A percentile compares a stretch with the other conserved stretches of the same genome.
Evolutionary conservation across 257 asterid genomes (phyloP).

Genomic region (Solanum ossicruentum): DNA sequence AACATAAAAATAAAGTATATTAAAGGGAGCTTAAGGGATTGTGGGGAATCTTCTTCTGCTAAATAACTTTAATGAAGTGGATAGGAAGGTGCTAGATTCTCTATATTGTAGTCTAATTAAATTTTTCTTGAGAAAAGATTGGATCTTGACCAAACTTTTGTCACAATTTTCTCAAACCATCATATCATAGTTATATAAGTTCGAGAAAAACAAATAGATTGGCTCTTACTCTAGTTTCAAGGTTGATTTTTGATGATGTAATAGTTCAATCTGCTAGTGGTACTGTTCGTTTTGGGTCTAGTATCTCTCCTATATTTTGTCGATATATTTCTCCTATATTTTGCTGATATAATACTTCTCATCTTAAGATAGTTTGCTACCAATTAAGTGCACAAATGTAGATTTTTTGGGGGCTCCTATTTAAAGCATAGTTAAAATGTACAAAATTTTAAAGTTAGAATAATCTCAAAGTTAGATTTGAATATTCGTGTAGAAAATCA

Average conservation of each 20-base stretch:
- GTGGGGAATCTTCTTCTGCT: conserved; percentile 75
- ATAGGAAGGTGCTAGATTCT: conserved; percentile 69
- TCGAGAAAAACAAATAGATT: background rate
- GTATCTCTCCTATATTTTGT: no score
- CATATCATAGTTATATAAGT: background rate
- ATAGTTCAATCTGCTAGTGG: no score
- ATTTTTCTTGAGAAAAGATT: conserved; percentile 9
- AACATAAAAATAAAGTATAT: conserved; percentile 17
- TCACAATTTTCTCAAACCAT: background rate
- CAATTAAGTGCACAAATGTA: background rate
- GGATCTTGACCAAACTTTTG: conserved; percentile 13
- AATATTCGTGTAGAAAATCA: no score
- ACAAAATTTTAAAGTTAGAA: no score
- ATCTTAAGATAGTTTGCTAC: no score
- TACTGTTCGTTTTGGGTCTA: no score
- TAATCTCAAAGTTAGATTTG: background rate
- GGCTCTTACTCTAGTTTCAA: background rate
- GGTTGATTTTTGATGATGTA: background rate
- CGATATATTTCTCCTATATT: no score
- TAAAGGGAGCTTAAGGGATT: conserved; percentile 25
- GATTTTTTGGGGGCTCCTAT: no score
- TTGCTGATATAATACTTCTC: no score
- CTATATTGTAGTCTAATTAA: background rate
- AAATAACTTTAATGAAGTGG: conserved; percentile 85
- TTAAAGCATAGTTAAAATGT: background rate